Evolutionary conservation across 495 filamentous ascomycete genomes (phyloP), one percentile per base, ranked within the genome.

Genomic region (Trichoderma virens): DNA sequence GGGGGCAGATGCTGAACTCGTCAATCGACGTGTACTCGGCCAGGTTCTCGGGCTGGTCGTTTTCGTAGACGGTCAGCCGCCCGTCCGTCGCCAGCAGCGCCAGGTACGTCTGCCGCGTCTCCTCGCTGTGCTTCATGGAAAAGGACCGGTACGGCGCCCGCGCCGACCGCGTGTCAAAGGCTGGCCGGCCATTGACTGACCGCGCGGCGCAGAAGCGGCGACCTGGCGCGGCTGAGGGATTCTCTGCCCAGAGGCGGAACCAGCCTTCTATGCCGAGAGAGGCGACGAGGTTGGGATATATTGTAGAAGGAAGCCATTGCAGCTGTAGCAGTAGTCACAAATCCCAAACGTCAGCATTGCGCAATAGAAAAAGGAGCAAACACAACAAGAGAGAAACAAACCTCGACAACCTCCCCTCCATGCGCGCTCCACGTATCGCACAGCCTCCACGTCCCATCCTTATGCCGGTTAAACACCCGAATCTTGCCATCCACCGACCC

Each of bases 401-500:
- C 92, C 82, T 96, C 90, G 67, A 90, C 81, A 65, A 99, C 90
- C 77, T 97, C 94, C 30, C 90, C 90, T 68, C 90, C 88, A 72
- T 99, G 94, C 16, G 91, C 95, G 63, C 85, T 85, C 91, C 94
- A 97, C 60, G 86, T 90, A 71, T 97, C 94, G 68, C 85, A 87
- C 47, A 92, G 75, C 43, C 85, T 83, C 91, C 91, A 97, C 59
- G 86, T 78, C 16, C 86, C 86, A 67, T 91, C 86, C 67, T 86
- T 85, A 66, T 92, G 84, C 47, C 82, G 74, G 72, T 96, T 91
- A 83, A 92, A 98, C 34, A 98, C 89, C 72, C 92, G 91, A 68
- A 99, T 88, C 71, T 88, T 90, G 70, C 97, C 95, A 75, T 99
- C 94, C 2, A 92, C 88, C 39, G 90, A 94, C 32, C 90, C 91